Base-by-base conservation (phyloP, 2,329 filamentous ascomycete species). In the Aspergillus aculeatinus region DNA sequence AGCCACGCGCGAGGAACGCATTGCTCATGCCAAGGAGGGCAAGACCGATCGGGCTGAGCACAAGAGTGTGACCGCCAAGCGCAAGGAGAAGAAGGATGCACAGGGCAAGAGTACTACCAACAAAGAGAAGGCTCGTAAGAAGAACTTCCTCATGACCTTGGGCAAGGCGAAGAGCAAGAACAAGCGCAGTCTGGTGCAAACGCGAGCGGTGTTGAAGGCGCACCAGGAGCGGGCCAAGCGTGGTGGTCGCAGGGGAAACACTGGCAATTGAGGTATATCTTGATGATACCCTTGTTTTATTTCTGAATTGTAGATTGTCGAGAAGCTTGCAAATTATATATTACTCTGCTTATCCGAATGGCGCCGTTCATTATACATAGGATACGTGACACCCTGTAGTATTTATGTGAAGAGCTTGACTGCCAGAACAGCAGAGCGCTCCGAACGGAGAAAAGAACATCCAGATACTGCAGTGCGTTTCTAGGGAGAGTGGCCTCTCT, bases 61-160 rank as follows among this genome's bases (percentile, higher is more conserved):
- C 80, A 92, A 94, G 81, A 90, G 87, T 64, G 95, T 91, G 57
- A 88, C 91, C 65, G 92, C 92, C 16, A 88, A 91, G 73, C 84
- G 90, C 70, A 91, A 92, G 82, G 87, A 91, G 74, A 91, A 93
- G 83, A 96, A 96, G 85, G 87, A 89, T 70, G 84, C 87, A 2
- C 86, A 92, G 78, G 95, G 95, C 71, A 98, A 98, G 87, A 96
- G 91, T 74, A 93, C 92, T 42, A 98, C 94, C 66, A 99, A 99
- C 79, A 91, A 90, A 80, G 95, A 99, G 82, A 99, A 99, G 86
- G 87, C 90, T 48, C 83, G 94, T 68, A 92, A 91, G 84, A 99
- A 99, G 90, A 99, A 99, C 77, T 96, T 99, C 79, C 75, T 99
- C 70, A 99, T 99, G 95, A 98, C 94, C 44, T 79, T 99, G 61